A percentile compares a stretch with the other conserved stretches of the same genome.
Evolutionary conservation across 345 rosid genomes (phyloP).

Genomic region (Ceriops decandra): DNA sequence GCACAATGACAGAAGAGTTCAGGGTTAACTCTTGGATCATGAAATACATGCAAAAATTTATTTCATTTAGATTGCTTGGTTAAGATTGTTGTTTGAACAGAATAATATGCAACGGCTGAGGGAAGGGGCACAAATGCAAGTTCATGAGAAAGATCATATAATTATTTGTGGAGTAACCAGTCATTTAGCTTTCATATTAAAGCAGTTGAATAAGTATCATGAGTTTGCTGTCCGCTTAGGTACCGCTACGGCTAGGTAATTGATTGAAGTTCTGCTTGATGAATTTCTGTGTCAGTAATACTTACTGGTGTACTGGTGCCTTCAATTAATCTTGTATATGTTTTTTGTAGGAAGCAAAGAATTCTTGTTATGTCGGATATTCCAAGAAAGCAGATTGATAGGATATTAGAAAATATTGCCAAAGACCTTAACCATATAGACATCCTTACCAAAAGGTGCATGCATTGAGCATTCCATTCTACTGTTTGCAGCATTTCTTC

Average conservation of each 20-base stretch:
- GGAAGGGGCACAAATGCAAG: constrained; percentile 98
- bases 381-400: constrained; percentile 95
- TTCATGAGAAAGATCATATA: constrained; percentile 85
- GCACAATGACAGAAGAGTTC: constrained; percentile 97
- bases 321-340: constrained; percentile 11
- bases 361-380: constrained; percentile 93
- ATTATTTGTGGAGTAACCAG: constrained; percentile 84
- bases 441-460: constrained; percentile 82
- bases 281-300: constrained; percentile 1
- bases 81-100: constrained; percentile 39
- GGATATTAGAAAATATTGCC: constrained; percentile 62
- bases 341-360: constrained; percentile 72
- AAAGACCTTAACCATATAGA: constrained; percentile 85
- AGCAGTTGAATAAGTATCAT: constrained; percentile 88
- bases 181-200: constrained; percentile 72
- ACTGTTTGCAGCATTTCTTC: background rate
- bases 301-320: constrained; percentile 7
- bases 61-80: constrained; percentile 20
- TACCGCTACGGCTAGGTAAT: constrained; percentile 86
- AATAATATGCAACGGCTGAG: constrained; percentile 84
- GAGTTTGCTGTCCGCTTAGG: constrained; percentile 89
- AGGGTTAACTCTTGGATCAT: constrained; percentile 48
- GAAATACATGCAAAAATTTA: constrained; percentile 9
- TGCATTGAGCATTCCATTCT: constrained; percentile 9
- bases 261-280: constrained; percentile 13